A percentile compares a stretch with the other conserved stretches of the same genome.
Conservation (phyloP, 805 yeast species). For the Tetrapisispora namnaoensis region DNA sequence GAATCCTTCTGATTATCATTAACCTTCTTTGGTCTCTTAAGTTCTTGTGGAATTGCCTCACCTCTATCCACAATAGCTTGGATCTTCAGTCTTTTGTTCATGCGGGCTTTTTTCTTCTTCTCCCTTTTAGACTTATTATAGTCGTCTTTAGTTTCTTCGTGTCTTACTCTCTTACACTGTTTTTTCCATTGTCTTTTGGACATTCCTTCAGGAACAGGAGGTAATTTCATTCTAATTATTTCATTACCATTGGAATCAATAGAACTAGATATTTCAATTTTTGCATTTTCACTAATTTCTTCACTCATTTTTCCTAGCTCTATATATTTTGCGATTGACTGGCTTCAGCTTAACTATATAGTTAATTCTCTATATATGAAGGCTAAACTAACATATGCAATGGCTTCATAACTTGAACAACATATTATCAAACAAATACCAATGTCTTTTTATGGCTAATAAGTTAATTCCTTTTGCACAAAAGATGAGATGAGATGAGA, state of each 20-base stretch:
- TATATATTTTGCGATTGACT: too few relatives aligned
- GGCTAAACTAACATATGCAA: too few relatives aligned
- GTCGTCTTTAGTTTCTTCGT: conserved; percentile 58
- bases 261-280: neutral
- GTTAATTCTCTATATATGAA: too few relatives aligned
- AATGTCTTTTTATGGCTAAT: too few relatives aligned
- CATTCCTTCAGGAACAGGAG: conserved; percentile 72
- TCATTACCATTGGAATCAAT: conserved; percentile 1
- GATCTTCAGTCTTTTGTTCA: conserved; percentile 32
- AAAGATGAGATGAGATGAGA: too few relatives aligned
- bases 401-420: too few relatives aligned
- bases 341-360: too few relatives aligned
- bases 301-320: neutral
- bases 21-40: conserved; percentile 29
- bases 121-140: conserved; percentile 43
- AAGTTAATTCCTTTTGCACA: too few relatives aligned
- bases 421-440: too few relatives aligned
- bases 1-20: conserved; percentile 38
- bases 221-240: conserved; percentile 10
- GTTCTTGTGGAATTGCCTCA: conserved; percentile 33
- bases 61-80: conserved; percentile 31
- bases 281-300: neutral
- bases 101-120: conserved; percentile 41
- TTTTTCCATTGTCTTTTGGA: conserved; percentile 80
- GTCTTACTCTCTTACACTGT: conserved; percentile 43